Base-by-base conservation (phyloP, 2,329 filamentous ascomycete species). In the Pseudocercospora vitis region DNA sequence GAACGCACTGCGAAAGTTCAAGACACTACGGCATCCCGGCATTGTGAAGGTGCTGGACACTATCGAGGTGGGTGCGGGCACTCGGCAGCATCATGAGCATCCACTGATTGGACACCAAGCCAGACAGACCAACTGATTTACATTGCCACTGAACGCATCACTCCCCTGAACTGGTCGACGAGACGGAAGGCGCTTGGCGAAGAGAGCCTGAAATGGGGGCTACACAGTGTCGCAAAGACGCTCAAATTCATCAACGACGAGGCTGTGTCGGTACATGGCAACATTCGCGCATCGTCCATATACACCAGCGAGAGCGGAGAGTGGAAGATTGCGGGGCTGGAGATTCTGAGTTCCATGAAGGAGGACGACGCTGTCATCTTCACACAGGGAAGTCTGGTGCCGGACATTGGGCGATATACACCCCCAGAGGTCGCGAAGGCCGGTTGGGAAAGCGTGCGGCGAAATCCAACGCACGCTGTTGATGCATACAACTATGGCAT, bases 231-330 rank as follows among this genome's bases (percentile, higher is more conserved):
- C 59, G 91, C 94, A 62, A 88, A 90, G 69, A 97, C 94, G 0
- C 74, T 97, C 62, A 96, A 94, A 66, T 99, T 99, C 68, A 89
- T 99, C 70, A 99, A 99, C 67, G 85, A 88, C 44, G 94, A 99
- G 62, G 94, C 91, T 2, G 81, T 87, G 2, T 96, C 91, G 0
- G 88, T 99, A 48, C 94, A 99, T 66, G 94, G 91, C 45, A 89
- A 84, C 65, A 77, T 99, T 48, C 85, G 89, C 58, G 87, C 89
- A 16, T 88, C 88, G 0, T 96, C 92, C 0, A 80, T 99, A 60
- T 99, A 91, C 72, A 94, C 89, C 3, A 91, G 90, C 56, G 92
- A 97, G 69, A 96, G 94, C 67, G 94, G 94, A 53, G 94, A 99
- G 74, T 99, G 94, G 94, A 97, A 95, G 68, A 76, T 99, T 1